Base-by-base conservation (phyloP, 768 basidiomycete species). In the Podaxis sp. region DNA sequence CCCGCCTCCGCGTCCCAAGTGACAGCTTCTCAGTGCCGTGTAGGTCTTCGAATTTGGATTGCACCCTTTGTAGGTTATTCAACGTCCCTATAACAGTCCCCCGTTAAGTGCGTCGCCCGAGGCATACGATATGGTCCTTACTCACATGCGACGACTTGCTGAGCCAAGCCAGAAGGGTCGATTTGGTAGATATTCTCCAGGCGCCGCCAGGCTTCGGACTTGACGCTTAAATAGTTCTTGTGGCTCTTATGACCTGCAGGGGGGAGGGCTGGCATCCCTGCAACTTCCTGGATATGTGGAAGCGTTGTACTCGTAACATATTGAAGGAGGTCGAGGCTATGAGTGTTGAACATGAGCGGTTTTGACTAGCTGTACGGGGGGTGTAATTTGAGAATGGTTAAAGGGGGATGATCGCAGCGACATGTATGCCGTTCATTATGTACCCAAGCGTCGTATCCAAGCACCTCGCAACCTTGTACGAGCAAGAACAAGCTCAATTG, bases 121-220 rank as follows among this genome's bases (percentile, higher is more conserved):
- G 4, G n/a, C 24, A 15, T 17, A 50, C 9, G 38, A 37, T 3
- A 8, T 41, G 4, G 40, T 27, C 33, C 8, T 9, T 22, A 52
- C 47, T 55, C 33, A 57, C 57, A 57, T 13, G 25, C 19, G 22
- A 24, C 36, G 11, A 54, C 36, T 43, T 53, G 38, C 11, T n/a
- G 58, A 52, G 46, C 50, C 7, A 59, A 47, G 0, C 64, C 66
- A 4, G 51, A 43, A 6, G 72, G 64, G 40, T 71, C 65, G 41
- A 86, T 72, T 37, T 63, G 63, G 33, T 79, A 74, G 19, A 87
- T 83, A 25, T 68, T 70, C 66, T 84, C 82, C n/a, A 90, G 72
- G 60, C 74, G 76, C 64, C 87, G 77, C 72, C 82, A 83, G 9
- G 70, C 63, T 57, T 84, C 82, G 9, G 82, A 80, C 24, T 75